phyloP scores from a whole-genome alignment of 441 rosid species.

The Codiaeum variegatum region DNA sequence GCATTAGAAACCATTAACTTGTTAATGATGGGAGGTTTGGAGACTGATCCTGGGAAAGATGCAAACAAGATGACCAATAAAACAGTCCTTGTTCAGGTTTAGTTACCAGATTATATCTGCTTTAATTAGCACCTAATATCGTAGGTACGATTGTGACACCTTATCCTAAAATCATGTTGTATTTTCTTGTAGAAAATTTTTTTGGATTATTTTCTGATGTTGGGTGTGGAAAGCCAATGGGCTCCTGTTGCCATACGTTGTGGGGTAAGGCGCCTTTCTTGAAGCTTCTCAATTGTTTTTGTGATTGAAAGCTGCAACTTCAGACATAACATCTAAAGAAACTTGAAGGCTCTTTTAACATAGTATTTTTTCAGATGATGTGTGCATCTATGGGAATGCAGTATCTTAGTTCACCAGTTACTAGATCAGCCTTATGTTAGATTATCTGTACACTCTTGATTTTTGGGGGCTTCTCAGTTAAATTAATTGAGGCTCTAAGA shows the following conservation, averaged over 20 bases:
- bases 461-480: background rate
- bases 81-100: slow-evolving; percentile 86
- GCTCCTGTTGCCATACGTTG: slow-evolving; percentile 87
- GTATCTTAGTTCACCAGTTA: background rate
- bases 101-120: slow-evolving; percentile 12
- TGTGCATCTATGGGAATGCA: background rate
- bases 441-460: background rate
- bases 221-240: slow-evolving; percentile 97
- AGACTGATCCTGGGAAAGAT: slow-evolving; percentile 64
- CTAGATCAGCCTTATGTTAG: slow-evolving; percentile 1
- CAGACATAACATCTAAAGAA: slow-evolving; percentile 4
- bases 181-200: slow-evolving; percentile 58
- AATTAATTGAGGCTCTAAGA: background rate
- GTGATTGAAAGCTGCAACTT: background rate
- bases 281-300: background rate
- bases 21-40: slow-evolving; percentile 71
- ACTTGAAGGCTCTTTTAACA: background rate
- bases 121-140: slow-evolving; percentile 1
- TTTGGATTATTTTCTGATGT: slow-evolving; percentile 74
- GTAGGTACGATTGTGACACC: slow-evolving; percentile 4
- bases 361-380: slow-evolving; percentile 1
- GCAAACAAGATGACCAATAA: slow-evolving; percentile 73
- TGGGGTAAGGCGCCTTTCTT: slow-evolving; percentile 47
- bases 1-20: slow-evolving; percentile 81
- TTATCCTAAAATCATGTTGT: slow-evolving; percentile 25